These are phyloP conservation scores for Xerocomellus amylosporus DNA, from an alignment of 768 basidiomycete species.

Conservation along the genomic window DNA sequence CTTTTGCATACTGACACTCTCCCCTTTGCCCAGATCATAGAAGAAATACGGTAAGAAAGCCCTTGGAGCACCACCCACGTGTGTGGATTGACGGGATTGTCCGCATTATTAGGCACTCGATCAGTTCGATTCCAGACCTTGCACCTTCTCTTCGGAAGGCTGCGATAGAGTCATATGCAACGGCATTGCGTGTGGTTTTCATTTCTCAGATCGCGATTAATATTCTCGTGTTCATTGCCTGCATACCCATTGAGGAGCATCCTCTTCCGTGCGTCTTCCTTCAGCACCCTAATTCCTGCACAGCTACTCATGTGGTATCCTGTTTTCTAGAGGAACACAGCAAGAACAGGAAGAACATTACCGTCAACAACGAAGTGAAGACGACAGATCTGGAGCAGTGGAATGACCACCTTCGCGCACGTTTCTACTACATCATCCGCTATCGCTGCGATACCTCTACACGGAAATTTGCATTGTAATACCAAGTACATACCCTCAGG, in stretches of 20 bases:
- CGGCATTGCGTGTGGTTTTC: constrained; percentile 79
- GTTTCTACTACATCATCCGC: constrained; percentile 2
- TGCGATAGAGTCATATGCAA: constrained; percentile 75
- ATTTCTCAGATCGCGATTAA: constrained; percentile 72
- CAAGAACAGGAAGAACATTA: constrained; percentile 61
- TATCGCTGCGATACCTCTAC: constrained; percentile 19
- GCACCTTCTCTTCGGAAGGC: constrained; percentile 51
- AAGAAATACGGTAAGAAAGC: constrained; percentile 55
- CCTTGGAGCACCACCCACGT: constrained; percentile 14
- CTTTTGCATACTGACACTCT: constrained; percentile 16
- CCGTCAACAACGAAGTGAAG: constrained; percentile 37
- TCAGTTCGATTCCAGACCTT: constrained; percentile 66
- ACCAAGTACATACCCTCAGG: constrained; percentile 23
- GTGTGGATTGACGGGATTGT: constrained; percentile 14
- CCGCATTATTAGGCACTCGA: constrained; percentile 53
- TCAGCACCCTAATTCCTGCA: constrained; percentile 9
- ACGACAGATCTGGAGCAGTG: constrained; percentile 11
- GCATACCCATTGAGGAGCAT: constrained; percentile 75
- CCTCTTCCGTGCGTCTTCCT: constrained; percentile 43
- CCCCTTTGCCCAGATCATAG: constrained; percentile 56
- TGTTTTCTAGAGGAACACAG: constrained; percentile 49
- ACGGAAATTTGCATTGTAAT: constrained; percentile 32
- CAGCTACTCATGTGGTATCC: constrained; percentile 14
- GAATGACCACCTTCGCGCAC: constrained; percentile 18
- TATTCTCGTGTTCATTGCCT: constrained; percentile 62